phyloP scores from a whole-genome alignment of 305 asterid species.

The Fraxinus greggii region DNA sequence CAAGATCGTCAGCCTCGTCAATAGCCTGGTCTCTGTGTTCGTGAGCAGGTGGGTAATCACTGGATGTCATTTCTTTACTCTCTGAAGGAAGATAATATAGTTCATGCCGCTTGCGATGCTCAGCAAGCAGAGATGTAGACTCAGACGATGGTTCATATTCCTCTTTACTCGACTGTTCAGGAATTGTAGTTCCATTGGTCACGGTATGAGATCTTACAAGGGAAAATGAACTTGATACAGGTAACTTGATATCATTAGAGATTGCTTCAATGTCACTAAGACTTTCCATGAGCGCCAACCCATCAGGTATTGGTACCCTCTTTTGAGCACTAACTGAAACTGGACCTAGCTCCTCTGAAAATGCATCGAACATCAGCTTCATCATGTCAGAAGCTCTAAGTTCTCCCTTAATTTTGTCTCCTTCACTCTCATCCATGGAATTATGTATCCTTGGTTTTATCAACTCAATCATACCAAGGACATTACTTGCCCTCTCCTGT shows the following conservation, averaged over 20 bases:
- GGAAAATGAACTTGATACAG: slow-evolving; percentile 57
- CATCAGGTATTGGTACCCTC: slow-evolving; percentile 74
- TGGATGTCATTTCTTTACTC: slow-evolving; percentile 38
- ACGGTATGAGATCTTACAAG: slow-evolving; percentile 44
- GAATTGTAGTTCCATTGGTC: slow-evolving; percentile 30
- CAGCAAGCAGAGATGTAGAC: slow-evolving; percentile 74
- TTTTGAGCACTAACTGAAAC: slow-evolving; percentile 72
- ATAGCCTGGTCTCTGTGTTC: slow-evolving; percentile 48
- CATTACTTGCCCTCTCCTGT: slow-evolving; percentile 79
- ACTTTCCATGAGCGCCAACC: slow-evolving; percentile 63
- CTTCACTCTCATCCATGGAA: slow-evolving; percentile 37
- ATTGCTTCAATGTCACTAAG: slow-evolving; percentile 69
- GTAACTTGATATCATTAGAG: slow-evolving; percentile 57
- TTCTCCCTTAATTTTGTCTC: slow-evolving; percentile 34
- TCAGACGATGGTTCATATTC: slow-evolving; percentile 48
- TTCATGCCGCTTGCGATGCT: slow-evolving; percentile 87
- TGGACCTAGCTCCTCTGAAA: slow-evolving; percentile 89
- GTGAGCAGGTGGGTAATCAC: slow-evolving; percentile 72
- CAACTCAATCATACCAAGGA: slow-evolving; percentile 67
- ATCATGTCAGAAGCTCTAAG: slow-evolving; percentile 40
- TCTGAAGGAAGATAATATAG: slow-evolving; percentile 77
- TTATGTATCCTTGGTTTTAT: slow-evolving; percentile 50
- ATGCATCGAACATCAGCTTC: slow-evolving; percentile 51
- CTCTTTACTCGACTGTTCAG: slow-evolving; percentile 46
- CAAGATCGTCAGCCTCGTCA: slow-evolving; percentile 58